Evolutionary conservation across 805 yeast genomes (phyloP), one percentile per base, ranked within the genome.

Genomic region (Saccharomyces paradoxus): DNA sequence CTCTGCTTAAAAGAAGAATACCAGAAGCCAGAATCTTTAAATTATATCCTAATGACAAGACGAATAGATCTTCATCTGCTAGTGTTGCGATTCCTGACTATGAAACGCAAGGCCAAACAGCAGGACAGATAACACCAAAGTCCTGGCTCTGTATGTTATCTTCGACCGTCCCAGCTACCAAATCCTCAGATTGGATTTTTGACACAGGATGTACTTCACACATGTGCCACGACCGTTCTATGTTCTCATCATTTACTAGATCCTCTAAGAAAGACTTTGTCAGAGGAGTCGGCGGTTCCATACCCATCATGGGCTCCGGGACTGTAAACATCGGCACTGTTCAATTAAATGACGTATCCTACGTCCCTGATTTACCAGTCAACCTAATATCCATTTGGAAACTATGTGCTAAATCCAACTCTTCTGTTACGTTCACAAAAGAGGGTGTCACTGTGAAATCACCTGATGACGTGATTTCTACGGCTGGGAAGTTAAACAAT

Each of bases 161-260:
- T 29, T 29, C 30, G 30, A 29, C 30, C 6, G 9, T 29, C 6
- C 30, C 30, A 29, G 12, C 30, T 10, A 29, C 30, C 30, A 29
- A 29, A 29, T 29, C 12, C 30, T 12, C 37, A 31, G n/a, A 13
- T 7, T 53, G 50, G 55, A 46, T 55, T 21, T n/a, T 55, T 28
- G 55, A 52, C 22, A 52, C 48, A 30, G 55, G 57, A 22, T 31
- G 55, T 49, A 52, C 57, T 12, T 37, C 26, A 24, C 57, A 52
- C 41, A 46, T 55, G 6, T 49, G 53, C 27, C 27, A 46, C 17
- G 48, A 51, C 12, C 28, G 29, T 27, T 8, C 8, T 13, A n/a
- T 29, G 8, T 48, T 54, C 28, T n/a, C 12, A 4, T 9, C 14
- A 14, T 27, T 49, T 31, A 17, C 21, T 13, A 14, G 30, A 29